Evolutionary conservation across 2,329 filamentous ascomycete species (phyloP), one percentile per base, ranked within the genome.

Genomic region (Orbilia blumenaviensis): DNA sequence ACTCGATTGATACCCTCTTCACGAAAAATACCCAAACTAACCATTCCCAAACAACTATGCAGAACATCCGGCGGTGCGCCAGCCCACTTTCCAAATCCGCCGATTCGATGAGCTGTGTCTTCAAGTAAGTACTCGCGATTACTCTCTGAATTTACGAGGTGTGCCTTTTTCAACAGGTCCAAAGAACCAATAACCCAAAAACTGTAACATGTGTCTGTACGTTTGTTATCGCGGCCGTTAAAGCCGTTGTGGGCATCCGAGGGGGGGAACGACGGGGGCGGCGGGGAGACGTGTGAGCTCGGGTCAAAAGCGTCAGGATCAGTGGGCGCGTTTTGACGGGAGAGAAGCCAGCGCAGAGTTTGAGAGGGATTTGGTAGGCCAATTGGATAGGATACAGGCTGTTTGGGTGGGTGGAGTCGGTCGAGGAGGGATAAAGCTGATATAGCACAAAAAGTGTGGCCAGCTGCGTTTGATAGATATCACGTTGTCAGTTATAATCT

Each of bases 191-290:
- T 87, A 0, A 92, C 92, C 95, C 95, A 99, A 86, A 94, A 99
- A 21, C 89, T 91, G 83, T 99, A 99, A 84, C 95, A 99, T 0
- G 95, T 98, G 83, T 99, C 95, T 8, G 92, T 91, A 54, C 90
- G 87, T 83, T 99, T 99, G 84, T 97, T 97, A 81, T 89, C 89
- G 58, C 95, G 89, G 25, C 95, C 95, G 80, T 96, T 97, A 84
- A 96, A 93, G 8, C 94, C 95, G 0, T 75, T 75, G 36, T 58
- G 36, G 3, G 21, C n/a, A n/a, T 36, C 29, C 0, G 56, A 50
- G 0, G 71, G 23, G 4, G 71, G 71, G 58, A 75, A 75, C 3
- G 36, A 12, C 4, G 56, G 12, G 9, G 71, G 56, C 8, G 63
- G 63, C 0, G 71, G 71, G n/a, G 71, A 75, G n/a, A 85, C 79